Conservation (phyloP, 2,329 filamentous ascomycete genomes). For the Aspergillus jensenii region DNA sequence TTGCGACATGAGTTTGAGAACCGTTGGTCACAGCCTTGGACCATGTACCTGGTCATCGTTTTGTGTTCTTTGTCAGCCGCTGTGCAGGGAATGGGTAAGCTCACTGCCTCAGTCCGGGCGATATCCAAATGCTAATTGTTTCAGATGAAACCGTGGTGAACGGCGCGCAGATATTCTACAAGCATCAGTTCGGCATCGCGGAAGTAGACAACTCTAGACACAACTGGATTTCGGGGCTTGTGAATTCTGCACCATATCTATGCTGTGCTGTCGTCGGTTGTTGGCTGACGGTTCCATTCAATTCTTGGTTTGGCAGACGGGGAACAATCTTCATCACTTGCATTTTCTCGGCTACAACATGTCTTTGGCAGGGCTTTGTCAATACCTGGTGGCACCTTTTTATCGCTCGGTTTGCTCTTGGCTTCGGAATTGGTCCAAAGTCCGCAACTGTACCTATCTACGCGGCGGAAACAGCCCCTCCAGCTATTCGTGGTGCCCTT, state of each 20-base stretch:
- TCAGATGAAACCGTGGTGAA: constrained; percentile 68
- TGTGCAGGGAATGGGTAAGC: constrained; percentile 65
- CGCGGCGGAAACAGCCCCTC: constrained; percentile 71
- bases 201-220: constrained; percentile 40
- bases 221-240: constrained; percentile 61
- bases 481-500: constrained; percentile 68
- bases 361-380: constrained; percentile 62
- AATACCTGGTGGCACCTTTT: constrained; percentile 72
- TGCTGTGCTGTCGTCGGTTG: constrained; percentile 69
- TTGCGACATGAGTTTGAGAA: constrained; percentile 63
- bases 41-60: constrained; percentile 65
- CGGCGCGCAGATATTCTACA: constrained; percentile 67
- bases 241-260: constrained; percentile 59
- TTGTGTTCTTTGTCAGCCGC: constrained; percentile 68
- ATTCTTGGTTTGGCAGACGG: constrained; percentile 67
- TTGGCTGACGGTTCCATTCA: constrained; percentile 73
- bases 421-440: constrained; percentile 76
- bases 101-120: background rate
- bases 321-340: constrained; percentile 77
- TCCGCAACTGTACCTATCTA: constrained; percentile 74
- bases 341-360: constrained; percentile 62
- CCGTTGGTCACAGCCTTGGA: constrained; percentile 67
- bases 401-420: constrained; percentile 68
- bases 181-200: constrained; percentile 60
- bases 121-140: background rate